These are phyloP conservation scores for Trichocladium antarcticum DNA, from an alignment of 495 filamentous ascomycete genomes.

Conservation along the genomic window DNA sequence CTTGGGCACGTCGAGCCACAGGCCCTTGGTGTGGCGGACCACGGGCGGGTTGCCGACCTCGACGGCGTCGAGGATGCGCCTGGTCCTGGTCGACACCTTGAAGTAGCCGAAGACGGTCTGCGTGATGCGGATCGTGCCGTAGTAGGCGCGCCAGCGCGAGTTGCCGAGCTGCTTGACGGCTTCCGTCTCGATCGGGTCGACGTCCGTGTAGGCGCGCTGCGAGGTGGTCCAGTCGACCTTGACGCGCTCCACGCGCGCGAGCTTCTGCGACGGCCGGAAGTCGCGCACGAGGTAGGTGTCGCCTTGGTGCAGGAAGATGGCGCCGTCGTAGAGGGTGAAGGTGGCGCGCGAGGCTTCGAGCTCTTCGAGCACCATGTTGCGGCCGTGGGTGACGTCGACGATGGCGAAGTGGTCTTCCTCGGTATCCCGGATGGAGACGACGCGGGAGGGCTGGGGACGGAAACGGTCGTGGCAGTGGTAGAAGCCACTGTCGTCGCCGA, in stretches of 20 bases:
- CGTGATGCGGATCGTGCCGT: conserved; percentile 70
- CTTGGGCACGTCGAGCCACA: conserved; percentile 91
- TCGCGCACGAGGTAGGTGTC: conserved; percentile 84
- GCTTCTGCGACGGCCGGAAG: conserved; percentile 63
- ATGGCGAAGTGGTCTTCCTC: conserved; percentile 91
- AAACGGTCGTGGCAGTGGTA: conserved; percentile 87
- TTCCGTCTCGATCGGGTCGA: conserved; percentile 83
- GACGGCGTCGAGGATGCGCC: conserved; percentile 78
- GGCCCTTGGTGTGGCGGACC: conserved; percentile 69
- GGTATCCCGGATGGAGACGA: conserved; percentile 82
- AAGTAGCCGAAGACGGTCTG: conserved; percentile 92
- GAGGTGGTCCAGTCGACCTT: conserved; percentile 90
- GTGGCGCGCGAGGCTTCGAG: conserved; percentile 90
- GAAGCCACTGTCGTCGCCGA: conserved; percentile 64
- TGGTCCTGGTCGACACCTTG: conserved; percentile 69
- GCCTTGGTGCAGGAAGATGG: conserved; percentile 94
- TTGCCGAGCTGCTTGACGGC: conserved; percentile 54
- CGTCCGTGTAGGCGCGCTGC: conserved; percentile 89
- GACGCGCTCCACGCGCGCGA: conserved; percentile 63
- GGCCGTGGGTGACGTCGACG: conserved; percentile 71
- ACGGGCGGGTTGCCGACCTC: conserved; percentile 90
- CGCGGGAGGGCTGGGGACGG: conserved; percentile 68
- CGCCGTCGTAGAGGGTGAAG: conserved; percentile 94
- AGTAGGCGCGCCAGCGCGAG: conserved; percentile 54
- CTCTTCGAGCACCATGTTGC: conserved; percentile 83